Evolutionary conservation across 768 basidiomycete genomes (phyloP).

Genomic region (Agaricus blazei): DNA sequence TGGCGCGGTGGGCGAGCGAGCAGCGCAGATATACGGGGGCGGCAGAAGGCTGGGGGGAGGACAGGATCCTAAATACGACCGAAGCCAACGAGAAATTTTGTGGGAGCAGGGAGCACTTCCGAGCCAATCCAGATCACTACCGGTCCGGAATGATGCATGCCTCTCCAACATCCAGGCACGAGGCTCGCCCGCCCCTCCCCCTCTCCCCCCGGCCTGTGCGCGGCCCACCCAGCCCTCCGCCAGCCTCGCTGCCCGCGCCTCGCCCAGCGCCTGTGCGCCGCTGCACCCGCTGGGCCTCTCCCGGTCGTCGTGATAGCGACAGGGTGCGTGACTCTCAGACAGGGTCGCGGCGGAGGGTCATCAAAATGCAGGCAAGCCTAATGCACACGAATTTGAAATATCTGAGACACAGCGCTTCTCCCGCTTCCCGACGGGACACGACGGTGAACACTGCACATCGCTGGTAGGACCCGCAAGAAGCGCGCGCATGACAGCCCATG

Average conservation of each 20-base stretch:
- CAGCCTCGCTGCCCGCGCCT: no score
- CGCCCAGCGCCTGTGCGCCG: no score
- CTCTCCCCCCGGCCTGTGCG: no score
- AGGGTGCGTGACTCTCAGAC: neutral
- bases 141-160: neutral
- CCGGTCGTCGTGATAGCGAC: conserved; percentile 16
- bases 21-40: neutral
- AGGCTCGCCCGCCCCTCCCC: no score
- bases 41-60: conserved; percentile 8
- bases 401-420: no score
- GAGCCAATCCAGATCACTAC: neutral
- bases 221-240: no score
- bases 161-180: no score
- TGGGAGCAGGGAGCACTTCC: neutral
- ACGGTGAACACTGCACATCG: no score
- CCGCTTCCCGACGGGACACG: no score
- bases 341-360: conserved; percentile 6
- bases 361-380: conserved; percentile 6
- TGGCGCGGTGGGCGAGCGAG: neutral
- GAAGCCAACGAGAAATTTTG: conserved; percentile 9
- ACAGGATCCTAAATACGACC: conserved; percentile 11
- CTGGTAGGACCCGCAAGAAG: no score
- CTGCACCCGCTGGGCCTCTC: neutral
- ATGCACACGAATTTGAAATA: neutral
- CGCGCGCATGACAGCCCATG: no score